phyloP scores from a whole-genome alignment of 2,329 filamentous ascomycete species.

The Teratosphaeria nubilosa region DNA sequence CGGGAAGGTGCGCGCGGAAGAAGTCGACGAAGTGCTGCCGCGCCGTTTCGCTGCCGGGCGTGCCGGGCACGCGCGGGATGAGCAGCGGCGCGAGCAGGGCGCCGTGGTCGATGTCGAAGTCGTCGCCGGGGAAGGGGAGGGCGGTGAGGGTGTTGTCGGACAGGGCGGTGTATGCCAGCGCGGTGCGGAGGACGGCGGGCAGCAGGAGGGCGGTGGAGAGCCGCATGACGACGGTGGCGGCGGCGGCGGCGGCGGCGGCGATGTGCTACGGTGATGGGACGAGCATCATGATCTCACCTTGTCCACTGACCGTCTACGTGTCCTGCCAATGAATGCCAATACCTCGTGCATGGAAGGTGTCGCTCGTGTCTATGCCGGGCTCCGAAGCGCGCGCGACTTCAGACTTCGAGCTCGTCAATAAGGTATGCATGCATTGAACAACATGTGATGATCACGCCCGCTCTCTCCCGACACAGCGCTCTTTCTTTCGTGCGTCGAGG shows the following conservation, averaged over 20 bases:
- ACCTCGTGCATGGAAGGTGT: not conserved
- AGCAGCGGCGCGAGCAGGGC: slow-evolving; percentile 77
- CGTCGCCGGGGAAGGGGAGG: slow-evolving; percentile 57
- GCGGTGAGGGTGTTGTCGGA: slow-evolving; percentile 63
- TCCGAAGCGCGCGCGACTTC: too few relatives aligned
- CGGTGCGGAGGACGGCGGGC: slow-evolving; percentile 21
- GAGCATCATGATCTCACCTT: not conserved
- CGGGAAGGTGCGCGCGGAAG: slow-evolving; percentile 62
- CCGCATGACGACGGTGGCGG: slow-evolving; percentile 10
- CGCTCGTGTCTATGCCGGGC: not conserved
- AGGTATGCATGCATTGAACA: not conserved
- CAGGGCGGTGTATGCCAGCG: slow-evolving; percentile 48
- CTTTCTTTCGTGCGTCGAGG: not conserved
- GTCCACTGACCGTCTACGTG: not conserved
- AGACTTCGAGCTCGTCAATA: not conserved
- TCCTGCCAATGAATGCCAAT: not conserved
- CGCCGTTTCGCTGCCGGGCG: slow-evolving; percentile 59
- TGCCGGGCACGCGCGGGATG: slow-evolving; percentile 79
- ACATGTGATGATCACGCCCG: slow-evolving; percentile 15
- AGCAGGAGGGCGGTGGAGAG: slow-evolving; percentile 17
- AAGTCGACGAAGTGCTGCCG: slow-evolving; percentile 77
- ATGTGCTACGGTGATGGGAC: slow-evolving; percentile 1
- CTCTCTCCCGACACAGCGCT: slow-evolving; percentile 6
- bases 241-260: not conserved
- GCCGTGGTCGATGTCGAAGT: slow-evolving; percentile 67